These are phyloP conservation scores for Pythium coloratum DNA, from an alignment of 352 stramenopile species.

Conservation along the genomic window DNA sequence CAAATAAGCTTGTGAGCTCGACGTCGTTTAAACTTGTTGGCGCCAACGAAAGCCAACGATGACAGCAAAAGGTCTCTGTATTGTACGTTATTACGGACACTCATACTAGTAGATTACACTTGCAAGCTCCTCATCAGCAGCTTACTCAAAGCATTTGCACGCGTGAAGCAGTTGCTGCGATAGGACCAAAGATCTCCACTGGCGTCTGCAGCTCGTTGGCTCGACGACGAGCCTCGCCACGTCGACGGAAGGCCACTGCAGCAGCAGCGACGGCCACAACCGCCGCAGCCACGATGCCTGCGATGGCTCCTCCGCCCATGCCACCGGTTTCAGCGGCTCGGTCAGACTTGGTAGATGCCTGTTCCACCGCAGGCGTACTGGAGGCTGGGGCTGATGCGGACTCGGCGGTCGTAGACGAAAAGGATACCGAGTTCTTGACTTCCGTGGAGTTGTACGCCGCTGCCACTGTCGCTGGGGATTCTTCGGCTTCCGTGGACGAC, in stretches of 20 bases:
- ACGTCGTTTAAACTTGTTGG: neutral
- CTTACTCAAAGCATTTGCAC: neutral
- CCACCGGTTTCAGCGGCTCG: neutral
- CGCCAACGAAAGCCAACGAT: neutral
- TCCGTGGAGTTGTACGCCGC: neutral
- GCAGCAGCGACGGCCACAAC: slow-evolving; percentile 2
- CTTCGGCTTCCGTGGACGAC: neutral
- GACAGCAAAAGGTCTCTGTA: too few species aligned
- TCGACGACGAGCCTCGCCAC: neutral
- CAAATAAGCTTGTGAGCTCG: too few species aligned
- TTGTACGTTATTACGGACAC: too few species aligned
- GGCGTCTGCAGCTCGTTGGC: neutral
- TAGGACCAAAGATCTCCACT: neutral
- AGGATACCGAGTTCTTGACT: neutral
- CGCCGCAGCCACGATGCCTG: neutral
- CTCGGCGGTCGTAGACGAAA: neutral
- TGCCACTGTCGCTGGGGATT: neutral
- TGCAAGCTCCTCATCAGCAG: neutral
- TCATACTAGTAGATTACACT: neutral
- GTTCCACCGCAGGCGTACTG: neutral
- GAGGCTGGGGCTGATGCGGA: neutral
- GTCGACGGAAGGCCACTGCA: slow-evolving; percentile 1
- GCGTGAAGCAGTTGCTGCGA: neutral
- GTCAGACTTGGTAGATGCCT: neutral
- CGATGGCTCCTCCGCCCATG: neutral